phyloP scores from a whole-genome alignment of 176 grass and related monocot species.

The Oryza glaberrima region DNA sequence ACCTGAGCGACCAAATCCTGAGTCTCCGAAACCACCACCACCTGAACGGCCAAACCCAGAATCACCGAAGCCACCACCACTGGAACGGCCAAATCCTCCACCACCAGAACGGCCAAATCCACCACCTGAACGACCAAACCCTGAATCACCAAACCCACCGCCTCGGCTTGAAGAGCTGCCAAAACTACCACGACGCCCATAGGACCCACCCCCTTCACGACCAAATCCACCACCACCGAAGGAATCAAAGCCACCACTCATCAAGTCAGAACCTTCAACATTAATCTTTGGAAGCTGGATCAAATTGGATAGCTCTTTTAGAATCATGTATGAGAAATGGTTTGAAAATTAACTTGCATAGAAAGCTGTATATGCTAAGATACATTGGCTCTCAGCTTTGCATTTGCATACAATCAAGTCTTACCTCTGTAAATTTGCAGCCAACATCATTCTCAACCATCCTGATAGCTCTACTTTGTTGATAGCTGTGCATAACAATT shows the following conservation, averaged over 20 bases:
- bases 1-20: constrained; percentile 47
- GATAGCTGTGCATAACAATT: constrained; percentile 68
- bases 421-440: constrained; percentile 76
- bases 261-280: constrained; percentile 68
- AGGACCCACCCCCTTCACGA: constrained; percentile 42
- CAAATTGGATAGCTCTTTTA: constrained; percentile 21
- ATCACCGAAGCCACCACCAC: constrained; percentile 45
- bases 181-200: constrained; percentile 40
- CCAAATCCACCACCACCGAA: constrained; percentile 48
- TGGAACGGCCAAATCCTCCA: constrained; percentile 44
- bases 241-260: constrained; percentile 64
- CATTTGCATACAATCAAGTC: neutral
- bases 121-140: constrained; percentile 43
- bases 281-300: constrained; percentile 80
- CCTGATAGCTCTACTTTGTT: constrained; percentile 66
- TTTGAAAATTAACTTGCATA: neutral
- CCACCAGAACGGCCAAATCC: constrained; percentile 32
- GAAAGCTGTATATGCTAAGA: neutral
- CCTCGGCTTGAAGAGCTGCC: constrained; percentile 31
- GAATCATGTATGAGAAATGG: constrained; percentile 16
- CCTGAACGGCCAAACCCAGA: constrained; percentile 42
- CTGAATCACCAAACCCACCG: constrained; percentile 43
- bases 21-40: constrained; percentile 45
- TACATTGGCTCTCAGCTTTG: neutral
- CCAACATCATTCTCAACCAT: constrained; percentile 79